A percentile compares a stretch with the other conserved stretches of the same genome.
Evolutionary conservation across 306 rosid species (phyloP).

Genomic region (Rosa rugosa): DNA sequence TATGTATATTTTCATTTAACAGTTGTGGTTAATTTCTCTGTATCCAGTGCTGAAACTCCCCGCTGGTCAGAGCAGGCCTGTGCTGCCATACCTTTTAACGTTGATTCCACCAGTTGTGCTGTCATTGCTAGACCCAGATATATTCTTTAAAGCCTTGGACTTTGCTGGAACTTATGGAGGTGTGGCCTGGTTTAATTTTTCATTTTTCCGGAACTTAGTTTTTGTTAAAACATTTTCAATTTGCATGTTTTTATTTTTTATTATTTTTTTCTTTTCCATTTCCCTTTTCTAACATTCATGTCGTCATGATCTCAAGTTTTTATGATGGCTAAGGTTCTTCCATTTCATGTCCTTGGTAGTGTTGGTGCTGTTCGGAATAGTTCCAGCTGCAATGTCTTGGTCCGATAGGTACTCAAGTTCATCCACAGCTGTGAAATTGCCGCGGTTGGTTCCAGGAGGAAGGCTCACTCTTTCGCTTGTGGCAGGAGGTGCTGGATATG

Average conservation of each 20-base stretch:
- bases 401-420: constrained; percentile 61
- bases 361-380: constrained; percentile 69
- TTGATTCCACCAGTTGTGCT: constrained; percentile 60
- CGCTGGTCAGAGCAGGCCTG: constrained; percentile 49
- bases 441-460: constrained; percentile 79
- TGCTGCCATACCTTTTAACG: constrained; percentile 55
- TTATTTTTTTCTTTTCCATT: not conserved
- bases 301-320: not conserved
- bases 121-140: constrained; percentile 67
- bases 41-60: constrained; percentile 66
- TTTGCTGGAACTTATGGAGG: constrained; percentile 85
- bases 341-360: constrained; percentile 39
- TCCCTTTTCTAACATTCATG: not conserved
- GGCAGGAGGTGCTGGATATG: constrained; percentile 66
- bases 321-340: constrained; percentile 15
- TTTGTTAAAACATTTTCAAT: not conserved
- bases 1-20: not conserved
- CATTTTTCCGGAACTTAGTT: not conserved
- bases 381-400: constrained; percentile 85
- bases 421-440: constrained; percentile 42
- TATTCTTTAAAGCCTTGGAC: constrained; percentile 70
- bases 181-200: constrained; percentile 19
- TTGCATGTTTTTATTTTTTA: not conserved
- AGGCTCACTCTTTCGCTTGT: constrained; percentile 61
- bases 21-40: constrained; percentile 14